These are phyloP conservation scores for Metschnikowia bowlesiae DNA, from an alignment of 805 yeast genomes.

Conservation along the genomic window DNA sequence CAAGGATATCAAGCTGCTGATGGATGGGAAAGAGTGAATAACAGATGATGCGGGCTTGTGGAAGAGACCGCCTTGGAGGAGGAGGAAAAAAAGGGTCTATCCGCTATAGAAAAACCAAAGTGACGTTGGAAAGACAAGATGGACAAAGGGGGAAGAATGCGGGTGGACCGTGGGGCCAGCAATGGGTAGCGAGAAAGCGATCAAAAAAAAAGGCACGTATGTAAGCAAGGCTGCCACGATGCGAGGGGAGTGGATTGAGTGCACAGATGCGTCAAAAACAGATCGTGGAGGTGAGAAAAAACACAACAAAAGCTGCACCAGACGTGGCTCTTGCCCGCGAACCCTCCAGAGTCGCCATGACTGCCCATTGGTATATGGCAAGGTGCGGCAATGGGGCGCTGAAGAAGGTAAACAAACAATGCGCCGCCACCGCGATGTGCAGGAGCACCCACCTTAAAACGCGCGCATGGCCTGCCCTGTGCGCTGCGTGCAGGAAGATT, in stretches of 20 bases:
- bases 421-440: slow-evolving; percentile 2
- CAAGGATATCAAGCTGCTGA: slow-evolving; percentile 1
- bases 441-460: slow-evolving; percentile 1
- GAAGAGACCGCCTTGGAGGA: neutral
- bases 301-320: neutral
- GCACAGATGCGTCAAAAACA: slow-evolving; percentile 1
- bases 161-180: neutral
- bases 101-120: neutral
- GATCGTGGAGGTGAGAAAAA: slow-evolving; percentile 1
- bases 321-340: slow-evolving; percentile 1
- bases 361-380: neutral
- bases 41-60: neutral
- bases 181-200: slow-evolving; percentile 1
- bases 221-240: neutral
- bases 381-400: slow-evolving; percentile 1
- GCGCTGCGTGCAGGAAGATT: neutral
- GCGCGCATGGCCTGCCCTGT: neutral
- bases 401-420: slow-evolving; percentile 4
- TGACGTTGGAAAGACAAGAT: slow-evolving; percentile 1
- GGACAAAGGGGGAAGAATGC: neutral
- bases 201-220: slow-evolving; percentile 4
- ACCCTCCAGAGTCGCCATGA: neutral
- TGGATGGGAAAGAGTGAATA: slow-evolving; percentile 2
- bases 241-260: neutral
- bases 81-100: neutral